These are phyloP conservation scores for Neonectria coccinea DNA, from an alignment of 2,329 filamentous ascomycete species.

Conservation along the genomic window DNA sequence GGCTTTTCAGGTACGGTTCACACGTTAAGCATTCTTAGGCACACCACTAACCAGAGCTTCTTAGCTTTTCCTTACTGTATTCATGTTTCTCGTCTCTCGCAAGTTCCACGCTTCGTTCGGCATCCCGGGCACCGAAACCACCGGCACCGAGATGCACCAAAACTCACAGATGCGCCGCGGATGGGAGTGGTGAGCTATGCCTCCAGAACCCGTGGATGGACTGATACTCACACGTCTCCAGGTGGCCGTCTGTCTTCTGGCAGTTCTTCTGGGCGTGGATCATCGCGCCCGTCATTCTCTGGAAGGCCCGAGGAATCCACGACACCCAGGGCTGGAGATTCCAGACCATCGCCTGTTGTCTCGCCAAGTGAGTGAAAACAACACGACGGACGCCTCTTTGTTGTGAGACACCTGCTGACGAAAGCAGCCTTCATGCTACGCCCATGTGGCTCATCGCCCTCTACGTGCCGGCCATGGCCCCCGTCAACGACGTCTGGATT, in stretches of 20 bases:
- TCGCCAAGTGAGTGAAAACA: conserved; percentile 53
- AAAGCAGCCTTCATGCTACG: conserved; percentile 68
- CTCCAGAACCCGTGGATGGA: neutral
- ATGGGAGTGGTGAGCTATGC: conserved; percentile 71
- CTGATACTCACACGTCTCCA: conserved; percentile 33
- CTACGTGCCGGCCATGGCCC: conserved; percentile 62
- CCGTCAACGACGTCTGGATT: conserved; percentile 66
- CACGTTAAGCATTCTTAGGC: too few relatives aligned
- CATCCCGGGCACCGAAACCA: conserved; percentile 71
- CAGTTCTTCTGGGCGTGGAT: conserved; percentile 73
- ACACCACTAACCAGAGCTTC: neutral
- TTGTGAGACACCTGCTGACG: conserved; percentile 16
- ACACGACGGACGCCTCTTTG: conserved; percentile 9
- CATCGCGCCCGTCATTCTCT: conserved; percentile 71
- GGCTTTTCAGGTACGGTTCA: conserved; percentile 63
- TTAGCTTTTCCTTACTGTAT: conserved; percentile 67
- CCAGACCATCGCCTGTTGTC: conserved; percentile 68
- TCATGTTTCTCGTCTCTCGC: conserved; percentile 72
- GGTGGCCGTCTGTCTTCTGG: conserved; percentile 73
- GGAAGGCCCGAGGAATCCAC: conserved; percentile 68
- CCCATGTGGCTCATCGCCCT: conserved; percentile 75
- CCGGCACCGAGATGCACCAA: conserved; percentile 64
- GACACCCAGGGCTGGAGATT: conserved; percentile 75
- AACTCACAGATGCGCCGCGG: conserved; percentile 62
- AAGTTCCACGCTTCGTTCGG: conserved; percentile 74